Base-by-base conservation (phyloP, 1,284 basidiomycete species). In the Meripilus lineatus region DNA sequence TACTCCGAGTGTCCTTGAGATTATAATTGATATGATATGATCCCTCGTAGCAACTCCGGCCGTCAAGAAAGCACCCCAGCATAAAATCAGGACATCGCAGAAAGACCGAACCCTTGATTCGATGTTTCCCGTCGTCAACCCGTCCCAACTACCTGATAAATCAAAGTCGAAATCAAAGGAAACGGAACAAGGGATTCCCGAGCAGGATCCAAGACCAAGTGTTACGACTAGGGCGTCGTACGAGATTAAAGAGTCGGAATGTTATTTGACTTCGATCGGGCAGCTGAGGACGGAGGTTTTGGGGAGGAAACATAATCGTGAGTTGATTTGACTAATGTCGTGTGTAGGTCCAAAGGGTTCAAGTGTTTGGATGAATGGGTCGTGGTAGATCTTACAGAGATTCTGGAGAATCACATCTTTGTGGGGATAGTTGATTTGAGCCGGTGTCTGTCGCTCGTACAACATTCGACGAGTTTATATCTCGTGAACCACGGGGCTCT, bases 31-130 rank as follows among this genome's bases (percentile, higher is more conserved):
- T 10, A 30, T 30, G 10, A 10, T 30, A n/a, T 10, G 28, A 24
- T 13, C 38, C 10, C 6, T 40, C 6, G 40, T 23, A 43, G 50
- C 45, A 32, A 53, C 58, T 51, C 45, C 61, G 3, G 48, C 51
- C n/a, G 22, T 22, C 42, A 70, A 59, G 28, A 56, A 63, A 45
- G 61, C 72, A 1, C 89, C 95, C 1, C 89, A 97, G 41, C 85
- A 94, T 60, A 92, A 96, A 72, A 88, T 99, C 38, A 81, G 96
- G 40, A 94, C 92, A 5, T 96, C 95, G 15, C 70, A 85, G 13
- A 74, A 84, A 40, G 88, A 93, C 46, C 79, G 93, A 33, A 98
- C 93, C 0, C 76, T 99, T 10, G 93, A 98, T 56, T 91, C 91
- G 0, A 96, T 96, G 90, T 84, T 95, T 47, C 79, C 84, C 2